Conservation (phyloP, 1,284 basidiomycete genomes). For the Schizophyllum commune region DNA sequence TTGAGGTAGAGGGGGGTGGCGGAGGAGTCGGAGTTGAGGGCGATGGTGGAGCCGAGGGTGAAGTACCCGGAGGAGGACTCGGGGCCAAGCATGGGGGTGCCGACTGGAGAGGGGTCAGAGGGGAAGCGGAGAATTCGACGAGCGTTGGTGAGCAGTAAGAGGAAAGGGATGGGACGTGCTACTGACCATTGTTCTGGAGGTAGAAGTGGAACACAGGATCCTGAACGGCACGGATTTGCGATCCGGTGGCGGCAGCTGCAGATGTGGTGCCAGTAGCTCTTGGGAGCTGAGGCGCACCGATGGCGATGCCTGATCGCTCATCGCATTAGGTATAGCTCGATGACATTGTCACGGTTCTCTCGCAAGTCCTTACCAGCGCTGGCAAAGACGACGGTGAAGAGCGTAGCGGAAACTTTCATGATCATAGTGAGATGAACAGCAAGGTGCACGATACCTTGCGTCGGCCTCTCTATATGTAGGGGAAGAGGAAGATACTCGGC, state of each 20-base stretch:
- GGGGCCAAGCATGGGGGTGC: constrained; percentile 44
- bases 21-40: constrained; percentile 29
- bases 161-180: not conserved
- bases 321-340: too few species aligned
- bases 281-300: not conserved
- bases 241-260: constrained; percentile 36
- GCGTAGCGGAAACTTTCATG: too few species aligned
- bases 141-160: too few species aligned
- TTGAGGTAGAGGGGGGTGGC: constrained; percentile 42
- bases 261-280: constrained; percentile 29
- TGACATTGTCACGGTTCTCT: too few species aligned
- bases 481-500: too few species aligned
- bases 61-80: constrained; percentile 44
- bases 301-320: not conserved
- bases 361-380: too few species aligned
- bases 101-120: constrained; percentile 23
- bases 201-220: constrained; percentile 52
- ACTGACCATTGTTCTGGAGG: constrained; percentile 41
- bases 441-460: too few species aligned
- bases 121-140: too few species aligned
- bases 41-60: constrained; percentile 40
- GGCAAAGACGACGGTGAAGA: too few species aligned
- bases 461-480: too few species aligned
- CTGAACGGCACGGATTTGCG: constrained; percentile 46
- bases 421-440: too few species aligned